Conservation (phyloP, 805 yeast species). For the Lachancea thermotolerans region DNA sequence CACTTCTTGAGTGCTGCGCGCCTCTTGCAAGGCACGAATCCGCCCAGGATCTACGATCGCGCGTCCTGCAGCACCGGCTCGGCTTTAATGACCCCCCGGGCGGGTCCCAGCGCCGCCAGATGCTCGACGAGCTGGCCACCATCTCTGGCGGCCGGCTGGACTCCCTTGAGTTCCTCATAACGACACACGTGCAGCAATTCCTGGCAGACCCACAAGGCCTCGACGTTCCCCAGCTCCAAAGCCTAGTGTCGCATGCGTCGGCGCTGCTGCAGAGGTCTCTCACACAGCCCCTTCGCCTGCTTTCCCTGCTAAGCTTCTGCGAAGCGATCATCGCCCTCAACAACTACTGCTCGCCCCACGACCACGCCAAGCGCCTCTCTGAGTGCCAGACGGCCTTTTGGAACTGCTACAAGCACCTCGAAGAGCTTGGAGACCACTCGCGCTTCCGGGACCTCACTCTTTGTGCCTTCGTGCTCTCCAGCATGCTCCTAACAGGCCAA, state of each 20-base stretch:
- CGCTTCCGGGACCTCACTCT: conserved; percentile 19
- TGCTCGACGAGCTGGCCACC: background rate
- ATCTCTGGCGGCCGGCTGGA: background rate
- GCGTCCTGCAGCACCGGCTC: conserved; percentile 2
- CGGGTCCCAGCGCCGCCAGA: background rate
- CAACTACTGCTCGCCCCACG: conserved; percentile 4
- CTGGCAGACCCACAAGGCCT: background rate
- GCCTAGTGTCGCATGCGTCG: conserved; percentile 1
- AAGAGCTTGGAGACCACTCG: conserved; percentile 12
- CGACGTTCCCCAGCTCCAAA: background rate
- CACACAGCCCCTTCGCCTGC: conserved; percentile 19
- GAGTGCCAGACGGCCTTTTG: conserved; percentile 16
- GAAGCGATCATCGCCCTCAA: conserved; percentile 12
- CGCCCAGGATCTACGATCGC: conserved; percentile 1
- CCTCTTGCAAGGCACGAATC: background rate
- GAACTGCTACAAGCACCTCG: conserved; percentile 16
- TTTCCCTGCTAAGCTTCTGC: conserved; percentile 19
- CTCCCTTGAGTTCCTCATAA: conserved; percentile 1
- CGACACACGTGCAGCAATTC: background rate
- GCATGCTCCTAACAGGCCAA: conserved; percentile 15
- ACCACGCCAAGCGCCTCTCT: conserved; percentile 7
- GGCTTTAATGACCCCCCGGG: background rate
- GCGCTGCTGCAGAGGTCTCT: conserved; percentile 7
- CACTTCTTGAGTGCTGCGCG: background rate
- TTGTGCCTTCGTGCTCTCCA: conserved; percentile 21